Evolutionary conservation across 1,139 yeast species (phyloP), one percentile per base, ranked within the genome.

Genomic region (Suhomyces anneliseae): DNA sequence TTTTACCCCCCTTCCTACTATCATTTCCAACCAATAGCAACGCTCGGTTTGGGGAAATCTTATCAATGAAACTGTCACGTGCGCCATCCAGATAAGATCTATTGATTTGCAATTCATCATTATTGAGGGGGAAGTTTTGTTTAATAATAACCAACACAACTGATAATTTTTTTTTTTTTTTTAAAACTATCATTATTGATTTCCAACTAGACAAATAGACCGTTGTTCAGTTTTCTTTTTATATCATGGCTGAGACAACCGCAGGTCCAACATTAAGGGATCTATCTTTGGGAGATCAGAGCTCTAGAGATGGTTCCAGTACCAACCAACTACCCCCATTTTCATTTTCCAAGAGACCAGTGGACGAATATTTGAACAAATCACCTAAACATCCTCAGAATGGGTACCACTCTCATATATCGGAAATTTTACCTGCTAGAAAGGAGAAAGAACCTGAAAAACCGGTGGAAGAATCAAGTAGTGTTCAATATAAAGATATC

Each of bases 281-380:
- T 5, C 42, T 8, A 19, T 9, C 38, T 6, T 27, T 9, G 11
- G 38, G 11, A 7, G 34, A 34, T 8, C 43, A 26, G 1, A 19
- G 24, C 6, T 4, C 24, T 3, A 19, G 3, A 19, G 41, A 31
- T 5, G 36, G 35, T 15, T 7, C 35, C 11, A 24, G 10, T 27
- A 11, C 34, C 34, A 19, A 33, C 55, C 34, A 29, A 7, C 59
- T 68, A 27, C 68, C 71, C 6, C 66, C 74, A 7, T 72, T 74
- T 55, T 69, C 76, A 14, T 74, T 74, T 49, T 54, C 62, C 40
- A 74, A 74, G 51, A 68, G 66, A 48, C 76, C 78, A 9, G 66
- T 72, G 37, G 62, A 59, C 34, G 56, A 54, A 42, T 51, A 53
- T 36, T 44, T 40, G 12, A 38, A 29, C 19, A 39, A 36, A n/a